These are phyloP conservation scores for Ceratocystis huliohia DNA, from an alignment of 2,329 filamentous ascomycete species.

Conservation along the genomic window DNA sequence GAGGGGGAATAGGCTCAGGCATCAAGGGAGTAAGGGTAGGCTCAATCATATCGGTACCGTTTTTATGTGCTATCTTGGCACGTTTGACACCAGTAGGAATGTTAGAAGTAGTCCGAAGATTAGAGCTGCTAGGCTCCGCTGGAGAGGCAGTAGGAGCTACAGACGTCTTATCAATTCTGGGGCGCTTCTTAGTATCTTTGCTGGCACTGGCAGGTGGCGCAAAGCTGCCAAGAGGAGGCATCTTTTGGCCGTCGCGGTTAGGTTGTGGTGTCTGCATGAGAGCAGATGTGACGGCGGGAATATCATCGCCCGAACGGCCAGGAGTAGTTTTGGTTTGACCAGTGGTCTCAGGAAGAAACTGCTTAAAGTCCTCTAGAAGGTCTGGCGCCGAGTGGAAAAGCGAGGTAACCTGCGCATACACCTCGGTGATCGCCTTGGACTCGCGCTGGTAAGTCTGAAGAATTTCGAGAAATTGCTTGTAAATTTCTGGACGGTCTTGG, in stretches of 20 bases:
- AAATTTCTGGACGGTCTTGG: conserved; percentile 90
- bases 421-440: conserved; percentile 95
- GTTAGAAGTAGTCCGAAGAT: conserved; percentile 17
- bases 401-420: conserved; percentile 91
- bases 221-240: conserved; percentile 93
- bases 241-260: conserved; percentile 52
- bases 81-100: conserved; percentile 38
- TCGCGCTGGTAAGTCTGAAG: conserved; percentile 96
- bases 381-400: conserved; percentile 90
- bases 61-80: conserved; percentile 60
- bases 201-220: conserved; percentile 66
- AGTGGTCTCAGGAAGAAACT: conserved; percentile 84
- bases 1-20: conserved; percentile 74
- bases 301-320: conserved; percentile 50
- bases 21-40: conserved; percentile 80
- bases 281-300: conserved; percentile 33
- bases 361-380: conserved; percentile 94
- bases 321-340: conserved; percentile 40
- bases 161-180: conserved; percentile 45
- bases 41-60: conserved; percentile 54
- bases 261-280: conserved; percentile 44
- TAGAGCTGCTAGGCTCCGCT: conserved; percentile 15
- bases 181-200: conserved; percentile 84
- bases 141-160: conserved; percentile 29
- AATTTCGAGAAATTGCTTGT: conserved; percentile 98